These are phyloP conservation scores for Rosa chinensis DNA, from an alignment of 306 rosid species.

Conservation along the genomic window DNA sequence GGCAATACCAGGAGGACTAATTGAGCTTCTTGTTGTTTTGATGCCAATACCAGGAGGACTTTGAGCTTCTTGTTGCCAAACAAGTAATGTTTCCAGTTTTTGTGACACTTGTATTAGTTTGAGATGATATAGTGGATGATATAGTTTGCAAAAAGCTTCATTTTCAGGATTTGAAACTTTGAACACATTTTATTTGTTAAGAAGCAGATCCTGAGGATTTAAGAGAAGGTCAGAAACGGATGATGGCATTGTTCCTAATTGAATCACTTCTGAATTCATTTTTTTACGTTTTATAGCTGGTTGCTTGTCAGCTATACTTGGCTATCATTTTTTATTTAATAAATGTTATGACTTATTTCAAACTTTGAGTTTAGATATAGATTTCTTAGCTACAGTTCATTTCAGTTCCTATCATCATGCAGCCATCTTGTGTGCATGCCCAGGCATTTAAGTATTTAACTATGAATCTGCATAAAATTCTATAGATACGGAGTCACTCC, in stretches of 20 bases:
- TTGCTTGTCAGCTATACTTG: too few relatives aligned
- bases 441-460: neutral
- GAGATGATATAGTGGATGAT: neutral
- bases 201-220: constrained; percentile 13
- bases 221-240: constrained; percentile 14
- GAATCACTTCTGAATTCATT: too few relatives aligned
- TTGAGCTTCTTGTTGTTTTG: too few relatives aligned
- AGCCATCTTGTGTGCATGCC: too few relatives aligned
- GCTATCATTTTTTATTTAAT: too few relatives aligned
- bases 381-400: too few relatives aligned
- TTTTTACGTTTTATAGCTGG: too few relatives aligned
- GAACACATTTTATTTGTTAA: constrained; percentile 15
- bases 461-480: neutral
- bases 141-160: constrained; percentile 3
- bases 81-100: constrained; percentile 39
- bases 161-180: neutral
- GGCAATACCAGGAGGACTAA: too few relatives aligned
- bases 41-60: constrained; percentile 71
- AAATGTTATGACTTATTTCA: too few relatives aligned
- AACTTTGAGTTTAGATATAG: too few relatives aligned
- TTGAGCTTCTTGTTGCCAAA: constrained; percentile 66
- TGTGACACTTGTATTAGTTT: neutral
- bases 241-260: constrained; percentile 18
- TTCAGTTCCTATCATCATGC: too few relatives aligned
- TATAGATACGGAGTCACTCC: constrained; percentile 83